Percentiles rank a stretch among this genome's conserved stretches.
Evolutionary conservation across 352 stramenopile species (phyloP).

Genomic region (Phytophthora constricta): DNA sequence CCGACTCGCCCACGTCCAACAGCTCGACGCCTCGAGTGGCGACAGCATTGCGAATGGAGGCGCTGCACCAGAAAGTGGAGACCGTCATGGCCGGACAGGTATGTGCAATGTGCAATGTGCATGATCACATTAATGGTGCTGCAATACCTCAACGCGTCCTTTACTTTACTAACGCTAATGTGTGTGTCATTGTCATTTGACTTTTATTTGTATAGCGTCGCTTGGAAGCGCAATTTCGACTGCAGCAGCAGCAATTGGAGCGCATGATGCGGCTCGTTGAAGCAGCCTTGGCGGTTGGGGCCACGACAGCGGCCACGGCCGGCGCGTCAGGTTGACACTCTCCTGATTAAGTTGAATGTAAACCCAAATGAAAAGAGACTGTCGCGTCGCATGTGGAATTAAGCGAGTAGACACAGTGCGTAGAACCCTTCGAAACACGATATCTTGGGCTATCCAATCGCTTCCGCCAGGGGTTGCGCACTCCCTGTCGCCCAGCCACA

Average conservation of each 20-base stretch:
- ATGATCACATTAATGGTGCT: no score
- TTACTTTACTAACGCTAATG: neutral
- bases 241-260: slow-evolving; percentile 52
- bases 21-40: slow-evolving; percentile 33
- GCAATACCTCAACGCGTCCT: neutral
- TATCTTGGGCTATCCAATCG: no score
- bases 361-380: neutral
- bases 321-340: slow-evolving; percentile 4
- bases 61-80: slow-evolving; percentile 46
- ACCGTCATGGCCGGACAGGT: slow-evolving; percentile 45
- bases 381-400: no score
- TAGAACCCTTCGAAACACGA: no score
- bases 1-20: slow-evolving; percentile 19
- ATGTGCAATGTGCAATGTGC: neutral
- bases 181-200: neutral
- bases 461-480: no score
- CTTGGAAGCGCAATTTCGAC: slow-evolving; percentile 41
- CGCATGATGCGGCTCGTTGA: slow-evolving; percentile 45
- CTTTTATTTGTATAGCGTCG: slow-evolving; percentile 28
- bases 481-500: slow-evolving; percentile 12
- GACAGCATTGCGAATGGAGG: slow-evolving; percentile 30
- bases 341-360: no score
- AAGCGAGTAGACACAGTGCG: neutral
- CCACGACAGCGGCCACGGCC: slow-evolving; percentile 11
- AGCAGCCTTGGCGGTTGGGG: slow-evolving; percentile 4